Percentiles rank a stretch among this genome's conserved stretches.
Conservation (phyloP, 495 filamentous ascomycete genomes). For the Podospora appendiculata region DNA sequence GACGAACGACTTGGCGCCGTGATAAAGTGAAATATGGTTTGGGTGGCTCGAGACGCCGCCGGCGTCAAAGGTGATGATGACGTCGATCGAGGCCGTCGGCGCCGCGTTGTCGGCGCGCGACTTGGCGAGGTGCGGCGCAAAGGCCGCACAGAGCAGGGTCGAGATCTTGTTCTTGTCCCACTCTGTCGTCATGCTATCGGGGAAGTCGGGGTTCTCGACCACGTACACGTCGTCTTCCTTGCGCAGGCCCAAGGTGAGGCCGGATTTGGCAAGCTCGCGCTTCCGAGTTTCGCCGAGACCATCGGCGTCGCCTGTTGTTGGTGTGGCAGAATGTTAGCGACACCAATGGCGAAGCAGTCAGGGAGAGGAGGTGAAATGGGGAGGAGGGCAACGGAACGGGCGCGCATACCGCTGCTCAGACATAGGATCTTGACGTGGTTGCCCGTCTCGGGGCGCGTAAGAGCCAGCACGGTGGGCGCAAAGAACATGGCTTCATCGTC, state of each 20-base stretch:
- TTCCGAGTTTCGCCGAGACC: slow-evolving; percentile 76
- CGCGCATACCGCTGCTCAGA: slow-evolving; percentile 63
- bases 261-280: slow-evolving; percentile 74
- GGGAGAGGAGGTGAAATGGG: no score
- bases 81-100: slow-evolving; percentile 61
- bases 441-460: slow-evolving; percentile 63
- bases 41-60: slow-evolving; percentile 75
- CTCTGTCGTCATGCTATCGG: slow-evolving; percentile 70
- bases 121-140: slow-evolving; percentile 51
- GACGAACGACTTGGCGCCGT: slow-evolving; percentile 70
- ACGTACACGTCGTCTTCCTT: slow-evolving; percentile 69
- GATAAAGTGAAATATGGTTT: slow-evolving; percentile 83
- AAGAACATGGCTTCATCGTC: slow-evolving; percentile 99
- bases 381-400: not conserved
- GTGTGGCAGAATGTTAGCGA: not conserved
- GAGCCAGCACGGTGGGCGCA: slow-evolving; percentile 72
- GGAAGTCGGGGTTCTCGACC: slow-evolving; percentile 72
- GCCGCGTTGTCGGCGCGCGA: slow-evolving; percentile 23
- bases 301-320: slow-evolving; percentile 63
- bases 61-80: slow-evolving; percentile 81
- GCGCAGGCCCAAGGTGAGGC: slow-evolving; percentile 64
- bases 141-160: slow-evolving; percentile 56
- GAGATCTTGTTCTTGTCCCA: slow-evolving; percentile 70
- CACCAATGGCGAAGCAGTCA: not conserved
- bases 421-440: slow-evolving; percentile 94